Evolutionary conservation across 371 early-diverging fungal species (phyloP).

Genomic region (Circinella umbellata): DNA sequence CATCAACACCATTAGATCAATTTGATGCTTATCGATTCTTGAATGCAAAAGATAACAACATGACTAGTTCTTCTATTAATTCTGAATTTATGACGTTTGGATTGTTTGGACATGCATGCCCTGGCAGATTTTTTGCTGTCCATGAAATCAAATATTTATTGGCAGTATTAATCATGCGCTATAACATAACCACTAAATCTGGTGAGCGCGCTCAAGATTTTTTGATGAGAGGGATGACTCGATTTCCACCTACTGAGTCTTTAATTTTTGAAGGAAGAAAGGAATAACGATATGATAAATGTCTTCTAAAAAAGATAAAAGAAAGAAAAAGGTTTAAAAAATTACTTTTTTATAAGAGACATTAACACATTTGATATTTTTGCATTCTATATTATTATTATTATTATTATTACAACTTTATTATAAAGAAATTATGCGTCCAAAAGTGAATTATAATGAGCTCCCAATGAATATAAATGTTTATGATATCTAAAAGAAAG

Average conservation of each 20-base stretch:
- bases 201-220: constrained; percentile 18
- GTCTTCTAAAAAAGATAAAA: no score
- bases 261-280: no score
- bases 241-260: no score
- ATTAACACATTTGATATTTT: no score
- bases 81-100: constrained; percentile 16
- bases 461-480: constrained; percentile 90
- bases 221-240: no score
- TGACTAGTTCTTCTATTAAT: constrained; percentile 19
- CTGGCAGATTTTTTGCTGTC: constrained; percentile 54
- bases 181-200: constrained; percentile 24
- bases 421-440: constrained; percentile 18
- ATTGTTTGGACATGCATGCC: constrained; percentile 18
- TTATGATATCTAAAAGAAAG: constrained; percentile 74
- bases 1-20: constrained; percentile 13
- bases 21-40: constrained; percentile 37
- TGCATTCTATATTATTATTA: no score
- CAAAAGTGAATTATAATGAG: constrained; percentile 88
- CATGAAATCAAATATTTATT: constrained; percentile 47
- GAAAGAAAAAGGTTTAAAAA: no score
- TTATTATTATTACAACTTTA: no score
- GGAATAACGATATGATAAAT: no score
- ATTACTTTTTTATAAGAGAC: no score
- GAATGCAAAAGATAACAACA: neutral
- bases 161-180: constrained; percentile 31